Conservation (phyloP, 345 rosid species). For the Durio zibethinus region DNA sequence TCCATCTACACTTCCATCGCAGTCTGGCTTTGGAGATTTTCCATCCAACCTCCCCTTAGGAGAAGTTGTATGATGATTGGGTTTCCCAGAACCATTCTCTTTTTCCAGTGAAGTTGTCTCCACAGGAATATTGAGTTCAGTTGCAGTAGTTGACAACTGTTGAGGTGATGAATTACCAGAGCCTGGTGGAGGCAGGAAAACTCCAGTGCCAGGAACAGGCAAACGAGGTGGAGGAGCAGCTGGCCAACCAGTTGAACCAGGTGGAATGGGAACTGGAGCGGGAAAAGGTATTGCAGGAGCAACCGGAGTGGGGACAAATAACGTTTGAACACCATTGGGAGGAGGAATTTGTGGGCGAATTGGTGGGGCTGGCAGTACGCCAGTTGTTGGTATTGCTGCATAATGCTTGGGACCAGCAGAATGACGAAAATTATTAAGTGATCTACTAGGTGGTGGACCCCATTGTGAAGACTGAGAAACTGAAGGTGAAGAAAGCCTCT, state of each 20-base stretch:
- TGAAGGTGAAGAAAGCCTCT: constrained; percentile 31
- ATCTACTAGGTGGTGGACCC: constrained; percentile 56
- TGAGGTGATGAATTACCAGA: constrained; percentile 39
- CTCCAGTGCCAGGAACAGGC: constrained; percentile 87
- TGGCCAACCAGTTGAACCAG: constrained; percentile 61
- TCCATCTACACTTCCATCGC: constrained; percentile 38
- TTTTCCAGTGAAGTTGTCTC: constrained; percentile 27
- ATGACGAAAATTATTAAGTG: constrained; percentile 51
- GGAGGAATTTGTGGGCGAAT: constrained; percentile 54
- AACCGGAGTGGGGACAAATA: constrained; percentile 44
- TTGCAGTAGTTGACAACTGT: constrained; percentile 24
- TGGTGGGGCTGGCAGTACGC: constrained; percentile 49
- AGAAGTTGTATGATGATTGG: constrained; percentile 19
- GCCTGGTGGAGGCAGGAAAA: constrained; percentile 82
- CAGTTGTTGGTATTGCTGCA: constrained; percentile 41
- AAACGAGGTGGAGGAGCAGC: constrained; percentile 56
- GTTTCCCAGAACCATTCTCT: constrained; percentile 30
- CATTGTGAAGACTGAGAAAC: constrained; percentile 44
- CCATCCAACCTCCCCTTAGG: constrained; percentile 27
- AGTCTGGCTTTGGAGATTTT: constrained; percentile 27
- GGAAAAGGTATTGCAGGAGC: constrained; percentile 59
- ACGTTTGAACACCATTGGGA: constrained; percentile 49
- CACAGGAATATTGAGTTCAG: constrained; percentile 12
- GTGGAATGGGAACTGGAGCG: constrained; percentile 52
- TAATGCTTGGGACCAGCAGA: constrained; percentile 55